phyloP scores from a whole-genome alignment of 768 basidiomycete genomes.

The Aureoboletus auriporus region DNA sequence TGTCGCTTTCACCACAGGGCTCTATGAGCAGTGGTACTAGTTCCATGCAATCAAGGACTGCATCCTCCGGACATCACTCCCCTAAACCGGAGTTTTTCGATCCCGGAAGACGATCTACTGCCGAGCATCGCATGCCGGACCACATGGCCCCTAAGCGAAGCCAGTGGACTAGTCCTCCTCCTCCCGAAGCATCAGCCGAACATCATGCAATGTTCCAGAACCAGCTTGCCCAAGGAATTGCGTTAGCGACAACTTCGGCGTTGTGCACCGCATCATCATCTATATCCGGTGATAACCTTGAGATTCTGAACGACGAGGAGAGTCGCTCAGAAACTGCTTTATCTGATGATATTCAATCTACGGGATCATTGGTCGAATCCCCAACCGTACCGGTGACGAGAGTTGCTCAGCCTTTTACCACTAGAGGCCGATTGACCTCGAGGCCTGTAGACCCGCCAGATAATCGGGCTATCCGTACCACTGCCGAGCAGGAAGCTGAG shows the following conservation, averaged over 20 bases:
- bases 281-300: slow-evolving; percentile 56
- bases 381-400: slow-evolving; percentile 9
- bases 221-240: slow-evolving; percentile 60
- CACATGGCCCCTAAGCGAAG: slow-evolving; percentile 80
- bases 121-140: slow-evolving; percentile 43
- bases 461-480: not conserved
- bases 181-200: slow-evolving; percentile 65
- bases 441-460: slow-evolving; percentile 8
- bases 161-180: slow-evolving; percentile 85
- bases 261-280: slow-evolving; percentile 46
- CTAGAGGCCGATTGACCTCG: slow-evolving; percentile 27
- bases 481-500: slow-evolving; percentile 6
- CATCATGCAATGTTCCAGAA: slow-evolving; percentile 67
- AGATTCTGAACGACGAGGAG: slow-evolving; percentile 66
- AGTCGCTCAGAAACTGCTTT: slow-evolving; percentile 53
- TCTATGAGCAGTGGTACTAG: slow-evolving; percentile 66
- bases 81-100: slow-evolving; percentile 49
- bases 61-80: slow-evolving; percentile 45
- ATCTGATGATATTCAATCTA: slow-evolving; percentile 68
- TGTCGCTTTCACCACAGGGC: slow-evolving; percentile 59
- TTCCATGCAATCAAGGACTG: slow-evolving; percentile 48
- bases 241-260: slow-evolving; percentile 63
- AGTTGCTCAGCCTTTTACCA: slow-evolving; percentile 6
- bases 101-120: slow-evolving; percentile 31
- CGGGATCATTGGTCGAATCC: slow-evolving; percentile 34